Evolutionary conservation across 257 asterid species (phyloP), one percentile per base, ranked within the genome.

Genomic region (Salvia splendens): DNA sequence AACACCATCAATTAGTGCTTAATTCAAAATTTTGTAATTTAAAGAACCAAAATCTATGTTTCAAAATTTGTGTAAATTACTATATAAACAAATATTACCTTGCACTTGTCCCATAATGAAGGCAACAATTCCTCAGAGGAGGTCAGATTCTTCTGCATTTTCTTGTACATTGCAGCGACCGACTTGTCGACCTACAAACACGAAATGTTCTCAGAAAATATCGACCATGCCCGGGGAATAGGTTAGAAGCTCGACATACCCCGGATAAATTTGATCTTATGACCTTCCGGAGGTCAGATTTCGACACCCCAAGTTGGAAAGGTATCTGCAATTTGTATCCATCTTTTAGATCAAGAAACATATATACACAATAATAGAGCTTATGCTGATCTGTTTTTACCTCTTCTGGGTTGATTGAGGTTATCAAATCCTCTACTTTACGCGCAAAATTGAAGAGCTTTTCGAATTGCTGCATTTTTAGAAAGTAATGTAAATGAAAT

Each of bases 21-120:
- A 36, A 48, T 30, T 12, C 10, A 43, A 32, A 33, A 61, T 24
- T 15, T 28, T 50, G 59, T n/a, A 12, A 3, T 5, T 38, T 5
- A 33, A 33, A 3, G 38, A 33, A 33, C 38, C 2, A 33, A 33
- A 33, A n/a, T n/a, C n/a, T n/a, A n/a, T n/a, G n/a, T n/a, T 33
- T 4, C 38, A 33, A 33, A 3, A 5, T 33, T 33, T 55, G 56
- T 52, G 36, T 75, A 61, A 2, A 17, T 41, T 42, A 15, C 43
- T 12, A 57, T 9, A 53, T 11, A 38, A 58, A 64, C 15, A 69
- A 46, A 51, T 87, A n/a, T n/a, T n/a, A 93, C 99, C 99, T 93
- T 90, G 89, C 94, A 90, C 77, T 94, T 94, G 75, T 94, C 99
- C 98, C 99, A 94, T 52, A 94, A 64, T 42, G 99, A 91, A 80